Base-by-base conservation (phyloP, 108 stramenopile species). In the Fragilaria radians region DNA sequence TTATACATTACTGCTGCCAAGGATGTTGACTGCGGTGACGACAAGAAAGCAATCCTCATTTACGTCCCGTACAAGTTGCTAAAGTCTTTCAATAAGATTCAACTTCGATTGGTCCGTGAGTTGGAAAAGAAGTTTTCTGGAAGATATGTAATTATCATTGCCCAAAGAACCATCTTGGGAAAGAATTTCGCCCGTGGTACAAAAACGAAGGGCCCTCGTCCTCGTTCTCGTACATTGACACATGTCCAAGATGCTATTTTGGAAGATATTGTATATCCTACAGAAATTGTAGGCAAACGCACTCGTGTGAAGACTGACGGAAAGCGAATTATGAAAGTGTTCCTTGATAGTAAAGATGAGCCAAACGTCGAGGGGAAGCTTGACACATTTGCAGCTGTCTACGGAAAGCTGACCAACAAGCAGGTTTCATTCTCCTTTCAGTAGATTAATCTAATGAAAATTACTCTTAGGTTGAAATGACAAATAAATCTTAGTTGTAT, bases 91-190 rank as follows among this genome's bases (percentile, higher is more conserved):
- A 79, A 97, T 79, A 98, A 98, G 88, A 91, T 99, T 71, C 98
- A 99, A 68, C 70, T 71, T 52, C 82, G 84, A 50, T 87, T 99
- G 63, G 95, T 99, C 18, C 94, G 95, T 42, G 98, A 99, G 79
- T 77, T 99, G 69, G 98, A 99, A 86, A 99, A 99, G 93, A 99
- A 99, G 78, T 98, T 98, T 86, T 94, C 95, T 47, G 98, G 96
- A 58, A 73, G 73, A 48, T 94, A 97, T 74, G 96, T 99, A 49
- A 72, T 99, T 67, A 81, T 99, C 61, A 82, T 99, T 59, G 98
- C 88, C 53, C 95, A 98, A 67, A 89, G 98, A 50, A 98, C 94
- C 77, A 98, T 99, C 70, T 87, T 98, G 49, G 95, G 95, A 77
- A 96, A 97, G 80, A 72, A 79, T 61, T 97, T 78, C 67, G 66